Percentiles rank a stretch among this genome's conserved stretches.
phyloP scores from a whole-genome alignment of 2,329 filamentous ascomycete genomes.

The Cercospora sesami region DNA sequence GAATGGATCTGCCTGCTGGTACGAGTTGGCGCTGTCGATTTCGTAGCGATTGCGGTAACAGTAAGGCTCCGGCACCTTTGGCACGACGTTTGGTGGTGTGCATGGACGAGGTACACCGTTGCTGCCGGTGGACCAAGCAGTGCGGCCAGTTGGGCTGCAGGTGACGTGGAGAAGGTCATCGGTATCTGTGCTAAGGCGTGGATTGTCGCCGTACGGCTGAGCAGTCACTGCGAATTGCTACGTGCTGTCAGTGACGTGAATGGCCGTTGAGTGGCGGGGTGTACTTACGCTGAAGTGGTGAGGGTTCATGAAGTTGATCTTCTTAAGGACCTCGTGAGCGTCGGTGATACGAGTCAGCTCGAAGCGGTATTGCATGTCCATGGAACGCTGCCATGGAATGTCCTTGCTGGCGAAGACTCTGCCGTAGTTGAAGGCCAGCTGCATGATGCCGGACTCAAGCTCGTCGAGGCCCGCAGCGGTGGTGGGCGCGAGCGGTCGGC shows the following conservation, averaged over 20 bases:
- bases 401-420: conserved; percentile 29
- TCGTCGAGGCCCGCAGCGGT: conserved; percentile 21
- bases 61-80: conserved; percentile 20
- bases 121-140: conserved; percentile 27
- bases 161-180: background rate
- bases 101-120: conserved; percentile 18
- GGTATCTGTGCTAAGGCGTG: background rate
- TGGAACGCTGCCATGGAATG: conserved; percentile 17
- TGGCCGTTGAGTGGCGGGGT: background rate
- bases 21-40: background rate
- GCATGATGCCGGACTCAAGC: conserved; percentile 8
- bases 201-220: background rate
- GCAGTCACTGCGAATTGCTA: conserved; percentile 21
- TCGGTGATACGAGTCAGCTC: conserved; percentile 33
- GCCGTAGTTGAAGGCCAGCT: conserved; percentile 28
- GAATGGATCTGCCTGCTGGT: background rate
- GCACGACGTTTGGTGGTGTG: conserved; percentile 5
- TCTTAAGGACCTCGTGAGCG: conserved; percentile 26
- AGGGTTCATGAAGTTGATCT: conserved; percentile 13
- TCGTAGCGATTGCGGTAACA: background rate
- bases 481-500: conserved; percentile 17
- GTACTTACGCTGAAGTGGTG: conserved; percentile 23
- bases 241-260: conserved; percentile 18
- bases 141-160: conserved; percentile 35
- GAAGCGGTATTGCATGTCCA: conserved; percentile 28